phyloP scores from a whole-genome alignment of 2,329 filamentous ascomycete species.

The Aureobasidium sp. region DNA sequence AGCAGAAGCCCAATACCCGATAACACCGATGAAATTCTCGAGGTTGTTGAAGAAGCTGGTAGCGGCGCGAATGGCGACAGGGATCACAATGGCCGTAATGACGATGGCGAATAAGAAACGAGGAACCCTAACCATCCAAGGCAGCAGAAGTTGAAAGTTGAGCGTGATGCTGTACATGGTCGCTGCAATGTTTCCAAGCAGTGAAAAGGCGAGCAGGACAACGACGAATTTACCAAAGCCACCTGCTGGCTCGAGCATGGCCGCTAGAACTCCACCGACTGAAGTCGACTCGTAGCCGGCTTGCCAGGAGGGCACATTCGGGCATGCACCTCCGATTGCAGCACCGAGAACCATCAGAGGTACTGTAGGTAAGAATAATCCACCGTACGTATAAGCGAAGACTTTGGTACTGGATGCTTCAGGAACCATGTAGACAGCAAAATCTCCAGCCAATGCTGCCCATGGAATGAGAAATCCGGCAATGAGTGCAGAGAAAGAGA shows the following conservation, averaged over 20 bases:
- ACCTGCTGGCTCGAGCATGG: slow-evolving; percentile 33
- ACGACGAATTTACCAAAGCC: slow-evolving; percentile 37
- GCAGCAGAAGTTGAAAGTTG: slow-evolving; percentile 28
- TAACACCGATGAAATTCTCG: slow-evolving; percentile 39
- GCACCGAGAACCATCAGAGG: slow-evolving; percentile 33
- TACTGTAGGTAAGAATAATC: slow-evolving; percentile 27
- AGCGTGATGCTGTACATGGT: slow-evolving; percentile 39
- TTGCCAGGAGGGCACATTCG: slow-evolving; percentile 23
- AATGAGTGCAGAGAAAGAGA: slow-evolving; percentile 50
- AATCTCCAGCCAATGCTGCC: slow-evolving; percentile 33
- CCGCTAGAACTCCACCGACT: slow-evolving; percentile 33
- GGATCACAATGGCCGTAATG: slow-evolving; percentile 34
- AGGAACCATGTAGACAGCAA: slow-evolving; percentile 37
- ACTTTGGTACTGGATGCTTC: slow-evolving; percentile 29
- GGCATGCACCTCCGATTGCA: slow-evolving; percentile 33
- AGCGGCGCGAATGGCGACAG: slow-evolving; percentile 37
- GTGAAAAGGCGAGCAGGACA: slow-evolving; percentile 34
- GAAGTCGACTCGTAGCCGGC: slow-evolving; percentile 31
- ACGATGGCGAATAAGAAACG: slow-evolving; percentile 36
- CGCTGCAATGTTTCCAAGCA: slow-evolving; percentile 39
- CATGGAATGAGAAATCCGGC: slow-evolving; percentile 54
- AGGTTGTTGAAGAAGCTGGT: slow-evolving; percentile 36
- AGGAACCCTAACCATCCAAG: slow-evolving; percentile 32
- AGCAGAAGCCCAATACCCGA: slow-evolving; percentile 40
- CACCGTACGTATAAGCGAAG: slow-evolving; percentile 32